Conservation (phyloP, 306 rosid species). For the Malus sieversii region DNA sequence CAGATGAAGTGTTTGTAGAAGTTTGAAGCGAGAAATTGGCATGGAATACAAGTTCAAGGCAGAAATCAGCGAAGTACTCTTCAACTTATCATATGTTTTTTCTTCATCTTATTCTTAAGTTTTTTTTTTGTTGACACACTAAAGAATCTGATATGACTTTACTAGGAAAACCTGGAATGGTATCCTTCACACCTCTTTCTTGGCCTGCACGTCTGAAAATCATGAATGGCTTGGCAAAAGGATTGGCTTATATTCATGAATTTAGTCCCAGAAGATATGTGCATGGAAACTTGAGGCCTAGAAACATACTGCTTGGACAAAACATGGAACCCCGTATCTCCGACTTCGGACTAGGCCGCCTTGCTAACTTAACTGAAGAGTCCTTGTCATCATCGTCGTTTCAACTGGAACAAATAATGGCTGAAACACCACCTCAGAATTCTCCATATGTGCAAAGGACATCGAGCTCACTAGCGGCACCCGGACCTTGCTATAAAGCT, state of each 20-base stretch:
- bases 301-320: slow-evolving; percentile 66
- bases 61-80: too few relatives aligned
- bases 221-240: slow-evolving; percentile 76
- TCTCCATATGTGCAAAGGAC: neutral
- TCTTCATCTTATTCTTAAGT: neutral
- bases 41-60: too few relatives aligned
- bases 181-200: slow-evolving; percentile 46
- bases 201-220: slow-evolving; percentile 67
- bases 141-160: neutral
- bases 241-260: slow-evolving; percentile 74
- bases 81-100: neutral
- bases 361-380: slow-evolving; percentile 77
- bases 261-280: slow-evolving; percentile 84
- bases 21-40: too few relatives aligned
- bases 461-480: neutral
- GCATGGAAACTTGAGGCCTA: slow-evolving; percentile 81
- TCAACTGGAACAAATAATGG: slow-evolving; percentile 48
- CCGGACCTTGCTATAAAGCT: slow-evolving; percentile 57
- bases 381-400: slow-evolving; percentile 55
- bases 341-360: slow-evolving; percentile 82
- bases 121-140: neutral
- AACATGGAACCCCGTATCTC: slow-evolving; percentile 70
- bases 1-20: too few relatives aligned
- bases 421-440: slow-evolving; percentile 32
- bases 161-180: slow-evolving; percentile 60